Evolutionary conservation across 768 basidiomycete species (phyloP).

Genomic region (Hortiboletus campestris): DNA sequence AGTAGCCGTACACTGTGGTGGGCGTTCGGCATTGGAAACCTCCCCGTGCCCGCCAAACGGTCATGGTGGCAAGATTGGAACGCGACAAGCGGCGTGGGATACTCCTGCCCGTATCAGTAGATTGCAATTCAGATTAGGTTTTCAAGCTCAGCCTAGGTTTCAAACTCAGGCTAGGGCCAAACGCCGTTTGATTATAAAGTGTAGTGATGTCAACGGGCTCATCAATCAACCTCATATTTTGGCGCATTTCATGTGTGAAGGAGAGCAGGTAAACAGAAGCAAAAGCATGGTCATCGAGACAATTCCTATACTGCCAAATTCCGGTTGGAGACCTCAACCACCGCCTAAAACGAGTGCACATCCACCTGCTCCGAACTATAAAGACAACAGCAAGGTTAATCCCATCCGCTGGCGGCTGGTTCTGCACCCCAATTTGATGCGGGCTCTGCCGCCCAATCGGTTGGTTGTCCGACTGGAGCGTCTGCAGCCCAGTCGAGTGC

Average conservation of each 20-base stretch:
- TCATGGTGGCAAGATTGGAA: no score
- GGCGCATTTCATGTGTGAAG: conserved; percentile 14
- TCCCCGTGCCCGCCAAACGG: not conserved
- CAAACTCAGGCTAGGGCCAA: no score
- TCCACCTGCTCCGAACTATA: conserved; percentile 2
- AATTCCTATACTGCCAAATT: conserved; percentile 13
- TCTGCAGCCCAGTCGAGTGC: conserved; percentile 87
- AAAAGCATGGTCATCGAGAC: conserved; percentile 21
- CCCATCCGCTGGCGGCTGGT: conserved; percentile 28
- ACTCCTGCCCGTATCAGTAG: no score
- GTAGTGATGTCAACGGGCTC: no score
- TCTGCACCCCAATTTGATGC: conserved; percentile 38
- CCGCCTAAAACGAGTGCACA: not conserved
- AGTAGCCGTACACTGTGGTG: not conserved
- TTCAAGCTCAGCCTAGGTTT: no score
- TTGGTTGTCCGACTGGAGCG: conserved; percentile 37
- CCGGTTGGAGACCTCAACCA: conserved; percentile 1
- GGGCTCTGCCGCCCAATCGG: conserved; percentile 91
- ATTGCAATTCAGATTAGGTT: no score
- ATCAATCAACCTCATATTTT: no score
- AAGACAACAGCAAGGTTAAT: conserved; percentile 13
- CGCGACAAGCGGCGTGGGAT: no score
- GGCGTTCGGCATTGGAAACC: no score
- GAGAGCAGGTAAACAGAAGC: conserved; percentile 15
- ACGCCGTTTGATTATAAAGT: no score